Base-by-base conservation (phyloP, 805 yeast species). In the Blastobotrys robertii region DNA sequence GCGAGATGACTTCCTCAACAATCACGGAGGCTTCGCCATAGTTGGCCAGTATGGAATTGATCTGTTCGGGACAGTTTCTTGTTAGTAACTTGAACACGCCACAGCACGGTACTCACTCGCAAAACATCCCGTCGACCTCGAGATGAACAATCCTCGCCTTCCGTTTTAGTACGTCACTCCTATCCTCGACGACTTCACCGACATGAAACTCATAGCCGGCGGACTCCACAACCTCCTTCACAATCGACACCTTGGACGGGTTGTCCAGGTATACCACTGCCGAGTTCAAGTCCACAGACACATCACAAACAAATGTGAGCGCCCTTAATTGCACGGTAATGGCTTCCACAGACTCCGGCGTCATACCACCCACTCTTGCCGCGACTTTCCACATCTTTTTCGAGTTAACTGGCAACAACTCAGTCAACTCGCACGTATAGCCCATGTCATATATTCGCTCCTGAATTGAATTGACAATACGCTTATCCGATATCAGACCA, bases 301-400 rank as follows among this genome's bases (percentile, higher is more conserved):
- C 67, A 12, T 72, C 76, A 13, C 68, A 59, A 2, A 82, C 73
- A 56, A 73, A 78, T 1, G 74, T 70, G 32, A 80, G 53, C 3
- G 65, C 43, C 14, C 70, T 30, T 56, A 56, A 16, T 65, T 74
- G 29, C 7, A 67, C 60, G 7, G 66, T 61, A 8, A 84, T 73
- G 0, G 88, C 65, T 33, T 68, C 68, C 1, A 76, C 76, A 59
- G 85, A 76, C 6, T 83, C 77, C 60, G 90, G 83, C 0, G 86
- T 76, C 58, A 82, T 81, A 2, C 88, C 90, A 8, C 81, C 83
- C 35, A 83, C 75, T 0, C 76, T 62, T 1, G 85, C 86, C 9
- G 69, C 64, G 7, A 79, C 73, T 50, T 70, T 72, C 50, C 65
- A 72, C 11, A 58, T 44, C 43, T 69, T 71, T 3, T 52, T 40